These are phyloP conservation scores for Colletotrichum sidae DNA, from an alignment of 2,329 filamentous ascomycete species.

Conservation along the genomic window DNA sequence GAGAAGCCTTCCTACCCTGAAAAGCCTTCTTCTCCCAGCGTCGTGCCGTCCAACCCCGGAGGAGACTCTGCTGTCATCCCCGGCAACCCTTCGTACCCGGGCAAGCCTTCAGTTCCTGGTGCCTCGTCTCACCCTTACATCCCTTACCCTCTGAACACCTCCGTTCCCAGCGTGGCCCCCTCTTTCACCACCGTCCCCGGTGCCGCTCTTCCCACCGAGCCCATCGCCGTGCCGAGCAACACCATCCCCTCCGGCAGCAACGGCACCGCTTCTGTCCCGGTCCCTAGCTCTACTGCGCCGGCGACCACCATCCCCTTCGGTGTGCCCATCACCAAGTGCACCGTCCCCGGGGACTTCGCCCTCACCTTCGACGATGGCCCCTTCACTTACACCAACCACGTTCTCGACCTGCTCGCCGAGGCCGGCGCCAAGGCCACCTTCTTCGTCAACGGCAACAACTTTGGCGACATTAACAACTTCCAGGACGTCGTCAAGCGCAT, in stretches of 20 bases:
- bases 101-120: slow-evolving; percentile 18
- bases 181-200: slow-evolving; percentile 26
- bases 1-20: slow-evolving; percentile 9
- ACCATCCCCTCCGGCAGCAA: slow-evolving; percentile 33
- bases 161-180: slow-evolving; percentile 13
- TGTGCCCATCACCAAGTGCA: slow-evolving; percentile 50
- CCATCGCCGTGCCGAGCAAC: slow-evolving; percentile 16
- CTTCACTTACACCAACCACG: slow-evolving; percentile 52
- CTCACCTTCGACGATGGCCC: slow-evolving; percentile 63
- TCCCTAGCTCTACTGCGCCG: slow-evolving; percentile 44
- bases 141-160: slow-evolving; percentile 30
- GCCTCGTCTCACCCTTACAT: slow-evolving; percentile 13
- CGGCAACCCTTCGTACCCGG: slow-evolving; percentile 21
- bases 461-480: slow-evolving; percentile 53
- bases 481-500: slow-evolving; percentile 54
- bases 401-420: slow-evolving; percentile 53
- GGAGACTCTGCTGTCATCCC: not conserved
- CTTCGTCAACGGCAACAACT: slow-evolving; percentile 57
- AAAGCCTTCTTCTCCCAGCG: slow-evolving; percentile 3
- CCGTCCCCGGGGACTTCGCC: slow-evolving; percentile 50
- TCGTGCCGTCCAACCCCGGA: not conserved
- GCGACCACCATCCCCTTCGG: slow-evolving; percentile 46
- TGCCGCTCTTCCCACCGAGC: slow-evolving; percentile 27
- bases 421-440: slow-evolving; percentile 51
- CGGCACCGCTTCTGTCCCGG: slow-evolving; percentile 12